Conservation (phyloP, 2,329 filamentous ascomycete genomes). For the Calonectria ilicicola region DNA sequence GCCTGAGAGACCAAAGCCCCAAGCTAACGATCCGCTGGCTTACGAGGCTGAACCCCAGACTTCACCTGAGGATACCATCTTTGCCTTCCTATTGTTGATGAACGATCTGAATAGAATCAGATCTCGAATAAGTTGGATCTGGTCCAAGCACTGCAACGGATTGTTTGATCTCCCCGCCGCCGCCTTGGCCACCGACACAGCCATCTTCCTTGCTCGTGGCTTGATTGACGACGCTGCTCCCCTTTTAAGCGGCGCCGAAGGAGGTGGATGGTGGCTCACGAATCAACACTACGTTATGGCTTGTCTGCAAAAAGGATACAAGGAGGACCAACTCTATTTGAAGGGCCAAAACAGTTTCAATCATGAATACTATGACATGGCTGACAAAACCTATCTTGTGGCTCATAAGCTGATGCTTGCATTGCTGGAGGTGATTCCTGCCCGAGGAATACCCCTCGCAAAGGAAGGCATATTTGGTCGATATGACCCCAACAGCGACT, state of each 20-base stretch:
- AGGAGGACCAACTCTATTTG: conserved; percentile 7
- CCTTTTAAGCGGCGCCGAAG: neutral
- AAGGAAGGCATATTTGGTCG: conserved; percentile 41
- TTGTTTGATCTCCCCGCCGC: conserved; percentile 44
- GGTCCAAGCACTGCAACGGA: conserved; percentile 39
- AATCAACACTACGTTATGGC: neutral
- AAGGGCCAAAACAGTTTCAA: conserved; percentile 29
- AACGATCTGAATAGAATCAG: conserved; percentile 46
- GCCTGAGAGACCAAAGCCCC: neutral
- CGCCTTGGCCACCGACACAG: conserved; percentile 53
- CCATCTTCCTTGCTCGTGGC: conserved; percentile 47
- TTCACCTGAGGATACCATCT: conserved; percentile 40
- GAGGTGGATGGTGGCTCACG: neutral
- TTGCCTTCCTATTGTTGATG: conserved; percentile 43
- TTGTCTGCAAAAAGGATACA: conserved; percentile 21
- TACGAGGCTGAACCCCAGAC: conserved; percentile 49
- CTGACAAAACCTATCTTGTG: conserved; percentile 35
- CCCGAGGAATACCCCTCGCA: conserved; percentile 29
- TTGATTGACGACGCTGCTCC: conserved; percentile 45
- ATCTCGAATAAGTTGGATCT: conserved; percentile 45
- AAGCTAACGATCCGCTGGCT: neutral
- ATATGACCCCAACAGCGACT: conserved; percentile 42
- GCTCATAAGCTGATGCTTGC: conserved; percentile 21
- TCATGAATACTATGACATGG: conserved; percentile 41
- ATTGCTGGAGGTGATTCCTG: neutral